phyloP scores from a whole-genome alignment of 208 protist species.

The Leishmania arabica region DNA sequence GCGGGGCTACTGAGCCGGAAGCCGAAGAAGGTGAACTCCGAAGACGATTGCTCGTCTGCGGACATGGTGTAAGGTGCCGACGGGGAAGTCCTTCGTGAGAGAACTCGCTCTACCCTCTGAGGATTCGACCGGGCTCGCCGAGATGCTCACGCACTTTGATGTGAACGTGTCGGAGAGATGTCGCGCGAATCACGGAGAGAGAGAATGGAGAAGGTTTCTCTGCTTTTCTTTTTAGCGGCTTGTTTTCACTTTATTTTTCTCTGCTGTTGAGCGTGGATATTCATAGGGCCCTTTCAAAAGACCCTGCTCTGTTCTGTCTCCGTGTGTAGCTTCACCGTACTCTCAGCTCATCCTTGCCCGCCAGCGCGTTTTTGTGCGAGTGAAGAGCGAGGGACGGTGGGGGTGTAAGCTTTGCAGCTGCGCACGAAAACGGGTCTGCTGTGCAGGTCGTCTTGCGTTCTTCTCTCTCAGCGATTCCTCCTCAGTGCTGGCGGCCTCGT shows the following conservation, averaged over 20 bases:
- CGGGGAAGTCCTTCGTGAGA: background rate
- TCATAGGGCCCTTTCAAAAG: too few species aligned
- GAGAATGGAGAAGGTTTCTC: background rate
- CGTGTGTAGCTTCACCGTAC: background rate
- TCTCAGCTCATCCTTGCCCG: background rate
- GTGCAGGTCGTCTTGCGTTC: background rate
- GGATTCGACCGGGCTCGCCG: background rate
- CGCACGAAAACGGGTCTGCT: background rate
- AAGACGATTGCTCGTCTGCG: conserved; percentile 4
- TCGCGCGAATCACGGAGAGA: background rate
- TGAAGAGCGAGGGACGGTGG: background rate
- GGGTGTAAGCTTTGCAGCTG: background rate
- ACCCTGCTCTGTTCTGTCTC: background rate
- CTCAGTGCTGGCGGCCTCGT: too few species aligned
- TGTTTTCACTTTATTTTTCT: background rate
- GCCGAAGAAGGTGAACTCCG: conserved; percentile 23
- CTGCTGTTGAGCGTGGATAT: background rate
- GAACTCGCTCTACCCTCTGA: background rate
- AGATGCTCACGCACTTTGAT: background rate
- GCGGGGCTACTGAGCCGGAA: conserved; percentile 41
- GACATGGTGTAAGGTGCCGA: background rate
- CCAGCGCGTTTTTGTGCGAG: background rate
- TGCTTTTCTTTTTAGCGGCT: background rate
- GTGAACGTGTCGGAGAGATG: background rate
- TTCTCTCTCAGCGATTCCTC: too few species aligned